Conservation (phyloP, 176 grass and related monocot species). For the Triticum aestivum region DNA sequence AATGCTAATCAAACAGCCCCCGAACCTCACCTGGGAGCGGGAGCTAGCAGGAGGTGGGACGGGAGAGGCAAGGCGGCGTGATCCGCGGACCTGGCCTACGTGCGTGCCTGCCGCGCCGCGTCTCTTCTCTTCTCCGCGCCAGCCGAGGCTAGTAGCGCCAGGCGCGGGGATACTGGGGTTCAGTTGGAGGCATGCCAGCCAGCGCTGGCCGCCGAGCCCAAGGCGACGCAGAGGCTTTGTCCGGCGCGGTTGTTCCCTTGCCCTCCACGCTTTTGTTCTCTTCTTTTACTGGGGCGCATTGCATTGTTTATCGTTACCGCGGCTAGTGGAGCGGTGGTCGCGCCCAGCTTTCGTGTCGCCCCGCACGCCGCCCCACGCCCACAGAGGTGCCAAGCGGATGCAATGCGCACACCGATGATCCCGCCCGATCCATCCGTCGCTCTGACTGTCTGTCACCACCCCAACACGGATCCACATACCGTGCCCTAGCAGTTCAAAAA, state of each 20-base stretch:
- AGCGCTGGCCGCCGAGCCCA: background rate
- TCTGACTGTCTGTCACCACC: background rate
- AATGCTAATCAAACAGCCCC: background rate
- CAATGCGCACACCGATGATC: background rate
- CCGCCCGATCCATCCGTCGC: background rate
- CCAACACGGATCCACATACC: background rate
- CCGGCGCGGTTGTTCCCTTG: conserved; percentile 19
- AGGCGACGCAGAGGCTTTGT: conserved; percentile 20
- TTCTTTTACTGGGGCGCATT: background rate
- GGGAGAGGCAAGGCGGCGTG: background rate
- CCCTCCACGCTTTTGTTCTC: background rate
- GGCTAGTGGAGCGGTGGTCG: conserved; percentile 25
- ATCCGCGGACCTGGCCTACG: background rate
- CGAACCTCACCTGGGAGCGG: background rate
- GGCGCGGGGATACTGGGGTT: too few relatives aligned
- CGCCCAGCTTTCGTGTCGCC: conserved; percentile 20
- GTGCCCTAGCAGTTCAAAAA: background rate
- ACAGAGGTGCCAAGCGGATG: background rate
- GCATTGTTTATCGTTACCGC: conserved; percentile 34
- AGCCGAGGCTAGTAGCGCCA: too few relatives aligned
- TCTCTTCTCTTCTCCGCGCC: too few relatives aligned
- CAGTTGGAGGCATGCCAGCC: too few relatives aligned
- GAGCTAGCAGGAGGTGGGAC: background rate
- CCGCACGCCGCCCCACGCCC: conserved; percentile 18
- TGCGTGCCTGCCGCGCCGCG: background rate